phyloP scores from a whole-genome alignment of 1,139 yeast species.

The Barnettozyma hawaiiensis region DNA sequence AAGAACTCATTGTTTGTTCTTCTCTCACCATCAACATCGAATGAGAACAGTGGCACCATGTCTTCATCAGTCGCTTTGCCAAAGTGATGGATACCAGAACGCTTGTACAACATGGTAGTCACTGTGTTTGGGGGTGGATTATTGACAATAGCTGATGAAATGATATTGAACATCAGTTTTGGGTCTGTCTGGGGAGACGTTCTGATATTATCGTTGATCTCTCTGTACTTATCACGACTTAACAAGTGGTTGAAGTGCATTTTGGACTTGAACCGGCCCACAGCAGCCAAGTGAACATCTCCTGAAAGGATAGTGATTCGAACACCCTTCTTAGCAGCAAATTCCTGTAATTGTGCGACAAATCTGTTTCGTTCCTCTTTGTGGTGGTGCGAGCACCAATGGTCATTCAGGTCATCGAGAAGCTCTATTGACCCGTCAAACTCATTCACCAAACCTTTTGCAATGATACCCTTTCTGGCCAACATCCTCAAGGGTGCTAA shows the following conservation, averaged over 20 bases:
- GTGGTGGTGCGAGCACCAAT: slow-evolving; percentile 90
- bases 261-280: slow-evolving; percentile 70
- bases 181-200: slow-evolving; percentile 62
- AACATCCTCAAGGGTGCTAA: slow-evolving; percentile 62
- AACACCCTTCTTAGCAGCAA: slow-evolving; percentile 58
- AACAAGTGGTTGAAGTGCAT: slow-evolving; percentile 39
- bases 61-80: slow-evolving; percentile 69
- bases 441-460: slow-evolving; percentile 73
- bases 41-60: slow-evolving; percentile 61
- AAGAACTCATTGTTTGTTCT: slow-evolving; percentile 57
- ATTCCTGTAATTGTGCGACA: slow-evolving; percentile 49
- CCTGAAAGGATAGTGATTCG: slow-evolving; percentile 85
- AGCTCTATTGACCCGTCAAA: slow-evolving; percentile 90
- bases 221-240: slow-evolving; percentile 33
- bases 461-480: slow-evolving; percentile 63
- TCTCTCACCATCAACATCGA: slow-evolving; percentile 52
- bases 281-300: slow-evolving; percentile 85
- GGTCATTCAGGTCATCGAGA: slow-evolving; percentile 89
- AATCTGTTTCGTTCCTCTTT: slow-evolving; percentile 69
- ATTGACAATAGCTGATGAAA: slow-evolving; percentile 84
- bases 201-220: slow-evolving; percentile 37
- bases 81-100: slow-evolving; percentile 66
- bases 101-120: slow-evolving; percentile 61
- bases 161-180: slow-evolving; percentile 72
- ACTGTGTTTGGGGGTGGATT: slow-evolving; percentile 89